phyloP scores from a whole-genome alignment of 305 asterid species.

The Stenogyne calaminthoides region DNA sequence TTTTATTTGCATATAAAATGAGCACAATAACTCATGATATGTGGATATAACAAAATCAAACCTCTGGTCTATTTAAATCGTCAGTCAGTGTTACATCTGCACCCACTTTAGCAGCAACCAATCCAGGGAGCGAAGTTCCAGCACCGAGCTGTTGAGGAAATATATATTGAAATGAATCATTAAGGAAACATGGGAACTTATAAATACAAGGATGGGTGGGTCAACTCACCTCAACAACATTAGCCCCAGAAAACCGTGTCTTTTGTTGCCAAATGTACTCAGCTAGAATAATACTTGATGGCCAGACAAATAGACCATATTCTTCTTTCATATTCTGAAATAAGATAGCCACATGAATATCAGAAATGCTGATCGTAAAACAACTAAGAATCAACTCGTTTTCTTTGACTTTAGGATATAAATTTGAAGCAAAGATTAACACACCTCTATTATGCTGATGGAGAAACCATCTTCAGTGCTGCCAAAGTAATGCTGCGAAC shows the following conservation, averaged over 20 bases:
- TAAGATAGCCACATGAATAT: slow-evolving; percentile 5
- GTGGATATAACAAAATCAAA: slow-evolving; percentile 30
- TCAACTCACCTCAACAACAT: slow-evolving; percentile 74
- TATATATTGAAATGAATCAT: background rate
- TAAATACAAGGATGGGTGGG: background rate
- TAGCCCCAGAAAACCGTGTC: slow-evolving; percentile 65
- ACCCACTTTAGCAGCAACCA: slow-evolving; percentile 92
- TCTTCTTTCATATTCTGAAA: slow-evolving; percentile 89
- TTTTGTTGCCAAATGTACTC: slow-evolving; percentile 91
- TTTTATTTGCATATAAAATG: slow-evolving; percentile 10
- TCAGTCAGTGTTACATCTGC: slow-evolving; percentile 85
- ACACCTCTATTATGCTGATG: slow-evolving; percentile 60
- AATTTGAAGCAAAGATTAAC: slow-evolving; percentile 1
- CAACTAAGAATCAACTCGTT: background rate
- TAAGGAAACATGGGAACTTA: background rate
- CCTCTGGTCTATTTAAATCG: slow-evolving; percentile 66
- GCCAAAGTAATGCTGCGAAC: slow-evolving; percentile 52
- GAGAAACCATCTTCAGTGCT: slow-evolving; percentile 47
- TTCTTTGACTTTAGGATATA: slow-evolving; percentile 5
- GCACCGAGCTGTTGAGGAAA: slow-evolving; percentile 72
- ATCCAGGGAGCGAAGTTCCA: slow-evolving; percentile 94
- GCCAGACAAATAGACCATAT: slow-evolving; percentile 94
- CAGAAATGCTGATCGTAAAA: background rate
- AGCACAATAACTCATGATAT: background rate
- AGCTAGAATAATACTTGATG: slow-evolving; percentile 79